phyloP scores from a whole-genome alignment of 2,329 filamentous ascomycete species.

The Dothideomycetidae sp. region DNA sequence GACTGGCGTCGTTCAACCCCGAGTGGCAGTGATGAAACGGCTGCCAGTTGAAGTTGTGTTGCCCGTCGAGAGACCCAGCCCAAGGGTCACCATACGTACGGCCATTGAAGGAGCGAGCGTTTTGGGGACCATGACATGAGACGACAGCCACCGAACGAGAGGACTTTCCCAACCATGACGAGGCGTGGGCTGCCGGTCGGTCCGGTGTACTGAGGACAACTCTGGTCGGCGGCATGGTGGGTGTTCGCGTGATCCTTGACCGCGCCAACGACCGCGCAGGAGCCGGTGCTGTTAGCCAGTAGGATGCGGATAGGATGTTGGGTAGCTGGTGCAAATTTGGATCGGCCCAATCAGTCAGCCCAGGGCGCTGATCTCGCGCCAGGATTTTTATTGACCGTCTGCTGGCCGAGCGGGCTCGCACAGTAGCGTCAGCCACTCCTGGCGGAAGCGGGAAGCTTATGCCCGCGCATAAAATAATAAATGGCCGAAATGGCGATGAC shows the following conservation, averaged over 20 bases:
- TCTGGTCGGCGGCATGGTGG: no score
- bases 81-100: background rate
- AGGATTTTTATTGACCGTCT: background rate
- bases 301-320: background rate
- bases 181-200: background rate
- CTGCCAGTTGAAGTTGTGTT: background rate
- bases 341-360: conserved; percentile 6
- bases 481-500: background rate
- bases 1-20: background rate
- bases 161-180: background rate
- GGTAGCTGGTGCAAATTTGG: conserved; percentile 1
- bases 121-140: background rate
- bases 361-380: background rate
- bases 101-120: background rate
- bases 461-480: background rate
- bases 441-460: background rate
- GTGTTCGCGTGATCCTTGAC: conserved; percentile 9
- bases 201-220: no score
- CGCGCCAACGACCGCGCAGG: conserved; percentile 3
- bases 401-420: no score
- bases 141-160: background rate
- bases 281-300: background rate
- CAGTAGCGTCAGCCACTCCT: background rate
- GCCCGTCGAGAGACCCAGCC: background rate
- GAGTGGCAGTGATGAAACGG: background rate